A percentile compares a stretch with the other conserved stretches of the same genome.
These are phyloP conservation scores for Adiantum capillusveneris DNA, from an alignment of 75 land plant species.

Conservation along the genomic window DNA sequence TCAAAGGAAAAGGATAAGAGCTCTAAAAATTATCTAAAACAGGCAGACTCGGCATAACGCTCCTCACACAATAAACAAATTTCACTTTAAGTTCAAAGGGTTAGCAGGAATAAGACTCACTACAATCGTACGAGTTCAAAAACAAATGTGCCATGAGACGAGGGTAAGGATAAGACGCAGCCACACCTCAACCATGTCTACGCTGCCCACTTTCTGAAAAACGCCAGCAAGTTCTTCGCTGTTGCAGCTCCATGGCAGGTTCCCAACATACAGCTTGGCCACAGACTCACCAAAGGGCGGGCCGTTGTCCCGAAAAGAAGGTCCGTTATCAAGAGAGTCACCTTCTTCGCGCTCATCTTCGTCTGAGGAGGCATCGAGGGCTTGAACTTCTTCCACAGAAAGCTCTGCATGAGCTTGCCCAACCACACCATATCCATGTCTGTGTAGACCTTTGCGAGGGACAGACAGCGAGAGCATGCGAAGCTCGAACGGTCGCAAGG, in stretches of 20 bases:
- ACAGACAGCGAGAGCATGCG: neutral
- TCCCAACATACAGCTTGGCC: constrained; percentile 77
- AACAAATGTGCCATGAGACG: neutral
- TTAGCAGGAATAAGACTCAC: neutral
- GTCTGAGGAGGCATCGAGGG: neutral
- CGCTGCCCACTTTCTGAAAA: constrained; percentile 52
- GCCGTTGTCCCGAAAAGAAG: constrained; percentile 5
- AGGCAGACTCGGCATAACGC: no score
- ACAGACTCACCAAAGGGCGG: neutral
- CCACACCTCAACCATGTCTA: constrained; percentile 81
- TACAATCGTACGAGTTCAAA: neutral
- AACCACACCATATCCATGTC: neutral
- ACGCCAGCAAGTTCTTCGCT: constrained; percentile 75
- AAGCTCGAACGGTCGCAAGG: neutral
- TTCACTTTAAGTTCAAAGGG: no score
- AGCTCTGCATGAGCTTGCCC: neutral
- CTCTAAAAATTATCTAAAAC: no score
- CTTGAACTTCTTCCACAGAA: neutral
- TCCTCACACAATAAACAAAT: no score
- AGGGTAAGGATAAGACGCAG: neutral
- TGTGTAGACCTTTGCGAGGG: neutral
- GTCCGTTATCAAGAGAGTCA: constrained; percentile 1
- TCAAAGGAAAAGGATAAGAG: no score
- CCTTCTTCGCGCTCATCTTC: constrained; percentile 6
- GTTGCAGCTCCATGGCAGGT: constrained; percentile 71